phyloP scores from a whole-genome alignment of 768 basidiomycete genomes.

The Kwoniella botswanensis region DNA sequence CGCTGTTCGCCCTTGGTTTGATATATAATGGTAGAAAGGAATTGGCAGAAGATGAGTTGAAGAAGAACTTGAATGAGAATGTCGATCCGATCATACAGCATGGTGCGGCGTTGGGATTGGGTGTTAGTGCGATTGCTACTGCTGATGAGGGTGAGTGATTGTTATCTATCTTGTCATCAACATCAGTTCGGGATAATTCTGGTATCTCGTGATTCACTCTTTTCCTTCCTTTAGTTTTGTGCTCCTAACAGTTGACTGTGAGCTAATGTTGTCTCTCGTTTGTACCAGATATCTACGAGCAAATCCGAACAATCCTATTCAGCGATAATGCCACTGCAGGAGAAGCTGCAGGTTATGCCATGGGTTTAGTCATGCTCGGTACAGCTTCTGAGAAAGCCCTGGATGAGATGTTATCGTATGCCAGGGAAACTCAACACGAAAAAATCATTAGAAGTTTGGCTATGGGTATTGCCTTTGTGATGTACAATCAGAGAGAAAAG shows the following conservation, averaged over 20 bases:
- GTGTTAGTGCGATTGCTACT: slow-evolving; percentile 92
- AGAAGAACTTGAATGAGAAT: slow-evolving; percentile 63
- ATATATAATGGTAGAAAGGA: slow-evolving; percentile 82
- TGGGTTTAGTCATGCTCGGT: slow-evolving; percentile 99
- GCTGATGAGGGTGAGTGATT: slow-evolving; percentile 66
- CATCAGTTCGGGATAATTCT: no score
- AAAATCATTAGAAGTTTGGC: slow-evolving; percentile 97
- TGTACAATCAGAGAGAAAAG: slow-evolving; percentile 89
- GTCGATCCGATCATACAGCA: slow-evolving; percentile 89
- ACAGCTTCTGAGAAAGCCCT: slow-evolving; percentile 78
- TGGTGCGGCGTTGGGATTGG: slow-evolving; percentile 95
- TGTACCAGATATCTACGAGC: slow-evolving; percentile 78
- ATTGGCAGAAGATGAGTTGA: slow-evolving; percentile 78
- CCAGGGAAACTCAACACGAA: slow-evolving; percentile 96
- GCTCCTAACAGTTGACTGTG: background rate
- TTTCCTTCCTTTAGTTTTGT: background rate
- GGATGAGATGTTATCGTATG: slow-evolving; percentile 94
- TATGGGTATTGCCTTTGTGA: slow-evolving; percentile 88
- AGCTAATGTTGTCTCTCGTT: background rate
- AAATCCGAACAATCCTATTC: slow-evolving; percentile 85
- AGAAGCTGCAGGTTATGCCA: slow-evolving; percentile 93
- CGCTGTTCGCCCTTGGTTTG: slow-evolving; percentile 91
- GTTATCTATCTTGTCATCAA: background rate
- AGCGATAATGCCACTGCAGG: slow-evolving; percentile 94
- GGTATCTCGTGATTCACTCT: no score